phyloP scores from a whole-genome alignment of 2,329 filamentous ascomycete genomes.

The Aspergillus viridinutans region DNA sequence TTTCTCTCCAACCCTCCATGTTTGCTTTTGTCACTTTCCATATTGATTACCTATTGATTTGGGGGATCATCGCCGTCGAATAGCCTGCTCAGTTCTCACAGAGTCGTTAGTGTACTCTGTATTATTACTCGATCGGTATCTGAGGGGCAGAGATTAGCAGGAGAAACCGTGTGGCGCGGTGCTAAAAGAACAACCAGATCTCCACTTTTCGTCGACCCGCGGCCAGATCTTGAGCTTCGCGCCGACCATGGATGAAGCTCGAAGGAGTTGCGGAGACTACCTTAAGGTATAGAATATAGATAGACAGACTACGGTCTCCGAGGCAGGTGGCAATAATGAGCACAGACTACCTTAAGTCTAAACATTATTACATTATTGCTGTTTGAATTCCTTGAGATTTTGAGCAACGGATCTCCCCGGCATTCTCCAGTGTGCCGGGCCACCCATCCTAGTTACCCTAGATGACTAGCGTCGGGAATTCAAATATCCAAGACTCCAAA shows the following conservation, averaged over 20 bases:
- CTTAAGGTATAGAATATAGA: too few relatives aligned
- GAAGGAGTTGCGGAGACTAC: too few relatives aligned
- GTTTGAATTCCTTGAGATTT: not conserved
- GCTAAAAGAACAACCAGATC: not conserved
- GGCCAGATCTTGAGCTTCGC: not conserved
- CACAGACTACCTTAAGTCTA: too few relatives aligned
- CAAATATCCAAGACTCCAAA: not conserved
- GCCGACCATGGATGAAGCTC: not conserved
- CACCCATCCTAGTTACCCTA: not conserved
- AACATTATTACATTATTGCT: too few relatives aligned
- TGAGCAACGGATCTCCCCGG: not conserved
- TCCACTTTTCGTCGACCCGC: not conserved
- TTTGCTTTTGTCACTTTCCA: slow-evolving; percentile 5
- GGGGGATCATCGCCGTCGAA: too few relatives aligned
- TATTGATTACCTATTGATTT: not conserved
- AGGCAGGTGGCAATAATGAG: not conserved
- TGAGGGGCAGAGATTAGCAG: not conserved
- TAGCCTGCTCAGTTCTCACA: too few relatives aligned
- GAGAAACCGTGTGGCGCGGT: not conserved
- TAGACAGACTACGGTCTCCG: not conserved
- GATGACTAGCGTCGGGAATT: too few relatives aligned
- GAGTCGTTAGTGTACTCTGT: not conserved
- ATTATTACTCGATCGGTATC: not conserved
- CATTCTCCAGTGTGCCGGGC: not conserved
- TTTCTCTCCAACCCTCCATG: slow-evolving; percentile 1